These are phyloP conservation scores for Leptographium flavum DNA, from an alignment of 2,329 filamentous ascomycete genomes.

Conservation along the genomic window DNA sequence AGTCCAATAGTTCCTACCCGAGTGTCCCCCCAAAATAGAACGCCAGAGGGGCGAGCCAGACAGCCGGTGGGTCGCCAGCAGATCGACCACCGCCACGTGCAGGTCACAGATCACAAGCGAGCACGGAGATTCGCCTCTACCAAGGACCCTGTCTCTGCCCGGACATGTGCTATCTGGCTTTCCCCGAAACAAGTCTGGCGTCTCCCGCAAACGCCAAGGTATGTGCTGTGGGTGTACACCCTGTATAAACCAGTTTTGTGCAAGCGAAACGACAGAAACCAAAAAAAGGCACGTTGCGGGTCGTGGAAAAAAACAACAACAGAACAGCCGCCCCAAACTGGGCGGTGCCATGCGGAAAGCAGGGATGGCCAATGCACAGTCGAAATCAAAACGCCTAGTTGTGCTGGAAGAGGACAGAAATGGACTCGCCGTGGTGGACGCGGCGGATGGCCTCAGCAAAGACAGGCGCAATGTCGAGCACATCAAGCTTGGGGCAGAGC, in stretches of 20 bases:
- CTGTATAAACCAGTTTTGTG: neutral
- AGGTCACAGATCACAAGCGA: neutral
- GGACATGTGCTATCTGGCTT: neutral
- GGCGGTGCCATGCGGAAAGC: too few relatives aligned
- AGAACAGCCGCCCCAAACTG: too few relatives aligned
- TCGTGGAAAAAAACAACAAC: neutral
- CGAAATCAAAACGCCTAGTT: conserved; percentile 29
- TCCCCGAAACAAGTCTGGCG: too few relatives aligned
- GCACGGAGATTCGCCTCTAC: neutral
- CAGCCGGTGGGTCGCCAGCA: too few relatives aligned
- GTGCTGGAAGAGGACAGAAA: conserved; percentile 86
- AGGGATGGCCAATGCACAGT: neutral
- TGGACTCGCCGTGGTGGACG: conserved; percentile 94
- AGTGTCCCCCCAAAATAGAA: neutral
- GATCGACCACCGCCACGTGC: too few relatives aligned
- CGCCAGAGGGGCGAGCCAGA: neutral
- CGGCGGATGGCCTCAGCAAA: conserved; percentile 93
- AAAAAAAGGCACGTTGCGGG: neutral
- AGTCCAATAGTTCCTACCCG: neutral
- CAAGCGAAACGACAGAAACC: neutral
- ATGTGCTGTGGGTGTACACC: neutral
- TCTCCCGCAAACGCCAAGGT: neutral
- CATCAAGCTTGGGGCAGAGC: conserved; percentile 75
- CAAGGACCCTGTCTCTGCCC: neutral
- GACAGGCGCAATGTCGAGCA: conserved; percentile 78